These are phyloP conservation scores for Fusarium heterosporum DNA, from an alignment of 2,329 filamentous ascomycete genomes.

Conservation along the genomic window DNA sequence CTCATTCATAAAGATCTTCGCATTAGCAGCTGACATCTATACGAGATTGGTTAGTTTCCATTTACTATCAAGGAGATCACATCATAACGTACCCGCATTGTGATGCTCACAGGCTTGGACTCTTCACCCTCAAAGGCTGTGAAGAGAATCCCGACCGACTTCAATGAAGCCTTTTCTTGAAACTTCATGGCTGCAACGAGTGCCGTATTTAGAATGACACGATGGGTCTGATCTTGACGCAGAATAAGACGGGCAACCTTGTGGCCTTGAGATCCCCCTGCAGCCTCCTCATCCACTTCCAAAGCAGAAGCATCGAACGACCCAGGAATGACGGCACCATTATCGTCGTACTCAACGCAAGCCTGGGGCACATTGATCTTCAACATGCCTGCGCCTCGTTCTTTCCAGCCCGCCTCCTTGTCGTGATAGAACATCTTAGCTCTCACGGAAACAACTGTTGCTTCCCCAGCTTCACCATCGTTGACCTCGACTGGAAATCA, in stretches of 20 bases:
- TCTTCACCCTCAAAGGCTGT: slow-evolving; percentile 70
- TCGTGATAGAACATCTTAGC: slow-evolving; percentile 88
- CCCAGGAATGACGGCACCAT: slow-evolving; percentile 60
- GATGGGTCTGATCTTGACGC: slow-evolving; percentile 89
- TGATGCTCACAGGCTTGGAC: slow-evolving; percentile 67
- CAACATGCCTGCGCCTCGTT: slow-evolving; percentile 84
- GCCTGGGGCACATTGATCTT: slow-evolving; percentile 81
- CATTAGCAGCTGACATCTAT: slow-evolving; percentile 66
- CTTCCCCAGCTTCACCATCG: slow-evolving; percentile 88
- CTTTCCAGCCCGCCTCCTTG: slow-evolving; percentile 82
- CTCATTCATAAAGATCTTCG: slow-evolving; percentile 64
- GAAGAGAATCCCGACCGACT: slow-evolving; percentile 75
- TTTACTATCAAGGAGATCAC: not conserved
- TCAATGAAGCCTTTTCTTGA: slow-evolving; percentile 79
- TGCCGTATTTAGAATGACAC: slow-evolving; percentile 87
- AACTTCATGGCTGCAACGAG: slow-evolving; percentile 84
- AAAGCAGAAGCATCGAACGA: slow-evolving; percentile 67
- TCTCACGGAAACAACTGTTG: slow-evolving; percentile 78
- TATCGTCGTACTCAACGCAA: slow-evolving; percentile 67
- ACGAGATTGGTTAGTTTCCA: slow-evolving; percentile 13
- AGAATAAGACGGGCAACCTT: slow-evolving; percentile 82
- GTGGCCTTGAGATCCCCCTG: slow-evolving; percentile 47
- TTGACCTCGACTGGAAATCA: slow-evolving; percentile 71
- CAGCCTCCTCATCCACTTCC: slow-evolving; percentile 57
- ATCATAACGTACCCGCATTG: slow-evolving; percentile 66